These are phyloP conservation scores for Paramecium tetraurelia DNA, from an alignment of 73 alveolate genomes.

Conservation along the genomic window DNA sequence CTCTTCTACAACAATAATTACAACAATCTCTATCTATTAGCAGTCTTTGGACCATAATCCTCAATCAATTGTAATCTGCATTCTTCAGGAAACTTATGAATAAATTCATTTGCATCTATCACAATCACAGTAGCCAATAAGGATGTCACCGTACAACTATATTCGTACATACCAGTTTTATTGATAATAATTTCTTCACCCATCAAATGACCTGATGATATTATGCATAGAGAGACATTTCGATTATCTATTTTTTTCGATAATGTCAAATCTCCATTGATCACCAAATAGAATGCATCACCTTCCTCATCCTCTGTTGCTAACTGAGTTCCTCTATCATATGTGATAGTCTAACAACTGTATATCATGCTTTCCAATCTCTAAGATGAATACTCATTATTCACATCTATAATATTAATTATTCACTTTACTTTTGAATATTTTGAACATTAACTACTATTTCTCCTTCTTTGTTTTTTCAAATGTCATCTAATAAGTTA, in stretches of 20 bases:
- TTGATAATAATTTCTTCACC: constrained; percentile 37
- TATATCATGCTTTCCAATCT: constrained; percentile 45
- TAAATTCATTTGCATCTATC: neutral
- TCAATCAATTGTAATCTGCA: neutral
- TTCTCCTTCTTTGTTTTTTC: constrained; percentile 6
- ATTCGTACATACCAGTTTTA: neutral
- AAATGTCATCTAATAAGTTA: neutral
- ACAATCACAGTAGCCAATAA: neutral
- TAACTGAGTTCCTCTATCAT: neutral
- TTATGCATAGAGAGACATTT: neutral
- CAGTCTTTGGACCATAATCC: neutral
- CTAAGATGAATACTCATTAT: constrained; percentile 22
- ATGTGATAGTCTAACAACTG: constrained; percentile 1
- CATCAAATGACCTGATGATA: constrained; percentile 9
- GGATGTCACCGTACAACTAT: neutral
- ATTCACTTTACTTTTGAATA: constrained; percentile 4
- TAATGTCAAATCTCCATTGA: neutral
- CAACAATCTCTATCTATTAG: neutral
- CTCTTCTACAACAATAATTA: neutral
- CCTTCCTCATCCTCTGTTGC: constrained; percentile 7
- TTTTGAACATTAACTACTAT: neutral
- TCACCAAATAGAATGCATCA: neutral
- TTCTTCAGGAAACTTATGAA: constrained; percentile 29
- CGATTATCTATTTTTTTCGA: neutral
- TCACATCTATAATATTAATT: neutral